Percentiles rank a stretch among this genome's conserved stretches.
Evolutionary conservation across 768 basidiomycete genomes (phyloP).

Genomic region (Mycena vitilis): DNA sequence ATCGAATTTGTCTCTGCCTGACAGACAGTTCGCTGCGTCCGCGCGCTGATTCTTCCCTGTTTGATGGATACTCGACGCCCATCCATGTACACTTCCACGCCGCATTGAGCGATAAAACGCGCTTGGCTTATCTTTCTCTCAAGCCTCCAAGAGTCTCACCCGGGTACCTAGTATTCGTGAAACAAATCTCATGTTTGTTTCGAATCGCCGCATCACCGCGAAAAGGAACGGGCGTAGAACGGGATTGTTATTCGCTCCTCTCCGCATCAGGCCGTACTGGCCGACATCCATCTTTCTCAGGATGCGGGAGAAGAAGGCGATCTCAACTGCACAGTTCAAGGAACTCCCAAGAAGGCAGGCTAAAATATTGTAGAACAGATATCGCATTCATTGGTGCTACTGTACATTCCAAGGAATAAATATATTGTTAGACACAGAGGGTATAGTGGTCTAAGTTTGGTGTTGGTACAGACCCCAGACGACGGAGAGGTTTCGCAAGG

Average conservation of each 20-base stretch:
- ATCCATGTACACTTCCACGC: not conserved
- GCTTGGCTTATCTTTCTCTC: not conserved
- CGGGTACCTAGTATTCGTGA: not conserved
- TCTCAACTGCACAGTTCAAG: not conserved
- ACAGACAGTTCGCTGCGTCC: too few relatives aligned
- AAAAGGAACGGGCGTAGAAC: too few relatives aligned
- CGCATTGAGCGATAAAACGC: not conserved
- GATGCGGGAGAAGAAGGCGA: not conserved
- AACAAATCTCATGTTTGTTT: not conserved
- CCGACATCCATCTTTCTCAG: not conserved
- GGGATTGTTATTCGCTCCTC: not conserved
- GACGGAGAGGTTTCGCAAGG: conserved; percentile 29
- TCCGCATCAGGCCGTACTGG: conserved; percentile 8
- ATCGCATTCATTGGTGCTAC: conserved; percentile 16
- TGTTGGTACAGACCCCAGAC: conserved; percentile 33
- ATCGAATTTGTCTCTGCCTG: too few relatives aligned
- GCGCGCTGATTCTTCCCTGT: too few relatives aligned
- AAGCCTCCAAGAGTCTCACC: not conserved
- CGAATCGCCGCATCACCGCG: conserved; percentile 16
- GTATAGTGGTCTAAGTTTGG: conserved; percentile 34
- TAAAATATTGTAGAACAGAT: not conserved
- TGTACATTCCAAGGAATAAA: conserved; percentile 31
- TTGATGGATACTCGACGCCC: too few relatives aligned
- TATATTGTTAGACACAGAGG: conserved; percentile 38
- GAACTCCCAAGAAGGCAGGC: not conserved